Evolutionary conservation across 331 rosid genomes (phyloP), one percentile per base, ranked within the genome.

Genomic region (Cydonia oblonga): DNA sequence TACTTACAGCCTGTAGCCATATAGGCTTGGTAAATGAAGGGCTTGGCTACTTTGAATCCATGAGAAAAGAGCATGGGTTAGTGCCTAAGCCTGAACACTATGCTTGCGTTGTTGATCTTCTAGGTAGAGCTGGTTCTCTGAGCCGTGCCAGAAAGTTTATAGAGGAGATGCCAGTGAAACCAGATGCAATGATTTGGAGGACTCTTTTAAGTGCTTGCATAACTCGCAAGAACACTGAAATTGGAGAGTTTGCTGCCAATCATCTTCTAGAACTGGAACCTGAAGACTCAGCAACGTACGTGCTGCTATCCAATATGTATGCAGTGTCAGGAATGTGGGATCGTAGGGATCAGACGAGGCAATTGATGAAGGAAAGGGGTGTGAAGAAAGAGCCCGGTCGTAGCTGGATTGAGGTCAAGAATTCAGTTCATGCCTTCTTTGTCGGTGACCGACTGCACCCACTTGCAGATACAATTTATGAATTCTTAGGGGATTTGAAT

Each of bases 351-450:
- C 85, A 77, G 66, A 75, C 96, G 46, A 86, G 98, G 88, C 80
- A 80, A 75, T 81, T 87, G 75, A 93, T 93, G 97, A 93, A 86
- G 83, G 82, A 86, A 70, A 85, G 81, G 76, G 90, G 95, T 67
- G 98, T 92, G 59, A 88, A 84, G 80, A 92, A 92, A 77, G 92
- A 90, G 87, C 96, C 96, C 4, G 98, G 96, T 30, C 91, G 84
- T 60, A 92, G 96, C 80, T 92, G 98, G 97, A 89, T 92, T 40
- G 97, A 89, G 81, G 79, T 87, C 66, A 76, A 87, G 33, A 82
- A 89, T 72, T 79, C 81, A 0, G 82, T 87, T 77, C 88, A 91
- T 67, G 86, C 97, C 40, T 91, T 91, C 86, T 91, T 81, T 66
- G 97, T 80, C 35, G 96, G 96, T 38, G 96, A 92, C 79, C 81